Conservation (phyloP, 1,284 basidiomycete genomes). For the Fomitopsis schrenkii region DNA sequence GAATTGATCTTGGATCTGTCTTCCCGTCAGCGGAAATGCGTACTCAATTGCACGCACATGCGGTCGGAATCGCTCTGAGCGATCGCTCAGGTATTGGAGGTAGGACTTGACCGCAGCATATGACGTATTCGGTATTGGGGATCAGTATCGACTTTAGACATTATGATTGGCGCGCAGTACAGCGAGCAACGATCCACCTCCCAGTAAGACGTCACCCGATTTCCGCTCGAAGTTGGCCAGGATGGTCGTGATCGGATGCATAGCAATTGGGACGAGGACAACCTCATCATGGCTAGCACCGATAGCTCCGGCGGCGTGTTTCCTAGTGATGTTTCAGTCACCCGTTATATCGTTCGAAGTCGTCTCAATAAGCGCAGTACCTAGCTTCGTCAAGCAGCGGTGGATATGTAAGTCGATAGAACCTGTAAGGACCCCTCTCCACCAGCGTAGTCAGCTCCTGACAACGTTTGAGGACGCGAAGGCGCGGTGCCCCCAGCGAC, state of each 20-base stretch:
- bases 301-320: constrained; percentile 45
- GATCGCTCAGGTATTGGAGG: constrained; percentile 60
- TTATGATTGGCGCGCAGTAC: too few species aligned
- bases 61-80: constrained; percentile 18
- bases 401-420: constrained; percentile 42
- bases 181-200: constrained; percentile 29
- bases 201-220: constrained; percentile 44
- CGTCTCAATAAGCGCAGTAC: constrained; percentile 7
- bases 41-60: constrained; percentile 11
- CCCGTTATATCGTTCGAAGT: background rate
- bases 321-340: constrained; percentile 8
- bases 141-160: too few species aligned
- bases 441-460: constrained; percentile 40
- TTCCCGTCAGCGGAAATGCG: constrained; percentile 54
- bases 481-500: constrained; percentile 58
- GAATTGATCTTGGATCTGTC: constrained; percentile 40
- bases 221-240: constrained; percentile 57
- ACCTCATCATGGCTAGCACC: constrained; percentile 58
- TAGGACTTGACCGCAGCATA: constrained; percentile 60
- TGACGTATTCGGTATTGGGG: constrained; percentile 32
- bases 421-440: constrained; percentile 63
- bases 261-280: constrained; percentile 64
- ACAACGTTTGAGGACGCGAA: constrained; percentile 52
- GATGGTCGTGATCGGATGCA: constrained; percentile 65
- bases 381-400: constrained; percentile 41